Conservation (phyloP, 1,139 yeast genomes). For the Kurtzmaniella quercitrusa region DNA sequence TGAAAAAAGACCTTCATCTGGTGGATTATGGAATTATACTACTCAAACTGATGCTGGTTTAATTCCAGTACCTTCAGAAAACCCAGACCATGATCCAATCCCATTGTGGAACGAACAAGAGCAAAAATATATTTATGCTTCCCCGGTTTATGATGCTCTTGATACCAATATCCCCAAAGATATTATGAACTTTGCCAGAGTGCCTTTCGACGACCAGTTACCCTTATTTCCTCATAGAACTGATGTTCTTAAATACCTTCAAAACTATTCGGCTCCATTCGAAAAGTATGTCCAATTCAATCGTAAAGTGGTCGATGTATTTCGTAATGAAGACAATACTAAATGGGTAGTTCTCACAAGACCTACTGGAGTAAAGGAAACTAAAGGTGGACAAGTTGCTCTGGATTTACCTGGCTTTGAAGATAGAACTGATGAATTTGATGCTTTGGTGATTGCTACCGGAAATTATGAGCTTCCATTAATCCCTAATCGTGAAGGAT, state of each 20-base stretch:
- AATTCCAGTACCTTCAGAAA: conserved; percentile 17
- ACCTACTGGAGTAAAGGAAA: conserved; percentile 16
- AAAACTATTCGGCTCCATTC: conserved; percentile 39
- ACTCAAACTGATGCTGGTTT: conserved; percentile 13
- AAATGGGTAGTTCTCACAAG: conserved; percentile 35
- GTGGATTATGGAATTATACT: conserved; percentile 54
- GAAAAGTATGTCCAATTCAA: conserved; percentile 29
- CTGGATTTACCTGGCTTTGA: conserved; percentile 8
- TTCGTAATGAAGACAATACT: conserved; percentile 13
- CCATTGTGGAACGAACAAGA: conserved; percentile 14
- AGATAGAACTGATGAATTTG: conserved; percentile 28
- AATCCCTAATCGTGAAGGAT: conserved; percentile 49
- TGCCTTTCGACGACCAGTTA: conserved; percentile 37
- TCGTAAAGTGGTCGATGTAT: conserved; percentile 26
- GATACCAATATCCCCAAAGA: conserved; percentile 61
- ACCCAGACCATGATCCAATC: conserved; percentile 13
- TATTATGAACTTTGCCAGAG: conserved; percentile 52
- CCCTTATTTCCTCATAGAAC: conserved; percentile 48
- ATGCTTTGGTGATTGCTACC: conserved; percentile 53
- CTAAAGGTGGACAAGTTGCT: conserved; percentile 24
- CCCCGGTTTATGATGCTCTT: conserved; percentile 46
- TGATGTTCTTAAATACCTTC: conserved; percentile 45
- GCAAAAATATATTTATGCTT: conserved; percentile 28
- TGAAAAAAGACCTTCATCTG: conserved; percentile 45
- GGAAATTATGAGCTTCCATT: conserved; percentile 58